phyloP scores from a whole-genome alignment of 2,329 filamentous ascomycete species.

The Sordariomycetes sp. region DNA sequence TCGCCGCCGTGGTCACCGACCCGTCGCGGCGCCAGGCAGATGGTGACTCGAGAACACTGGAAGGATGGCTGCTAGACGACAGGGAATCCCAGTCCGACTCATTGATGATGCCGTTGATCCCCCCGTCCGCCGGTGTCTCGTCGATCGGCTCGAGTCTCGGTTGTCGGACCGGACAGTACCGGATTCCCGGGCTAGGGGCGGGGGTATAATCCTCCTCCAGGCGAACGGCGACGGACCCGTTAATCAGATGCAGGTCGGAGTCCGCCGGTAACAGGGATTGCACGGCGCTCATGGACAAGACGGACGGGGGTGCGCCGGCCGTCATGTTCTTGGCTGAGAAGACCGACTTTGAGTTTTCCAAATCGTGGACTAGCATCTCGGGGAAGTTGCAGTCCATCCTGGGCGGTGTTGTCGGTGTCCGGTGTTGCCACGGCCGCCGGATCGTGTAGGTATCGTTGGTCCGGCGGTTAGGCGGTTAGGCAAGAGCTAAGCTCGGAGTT shows the following conservation, averaged over 20 bases:
- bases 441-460: background rate
- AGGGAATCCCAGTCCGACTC: conserved; percentile 10
- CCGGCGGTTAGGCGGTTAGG: background rate
- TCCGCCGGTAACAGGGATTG: background rate
- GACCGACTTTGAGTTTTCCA: conserved; percentile 31
- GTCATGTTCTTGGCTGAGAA: conserved; percentile 39
- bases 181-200: background rate
- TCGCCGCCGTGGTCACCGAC: conserved; percentile 25
- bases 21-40: conserved; percentile 18
- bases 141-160: conserved; percentile 5
- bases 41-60: conserved; percentile 18
- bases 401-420: background rate
- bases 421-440: background rate
- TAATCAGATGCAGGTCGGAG: background rate
- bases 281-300: conserved; percentile 15
- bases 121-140: background rate
- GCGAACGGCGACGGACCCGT: background rate
- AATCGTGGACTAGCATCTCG: conserved; percentile 40
- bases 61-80: conserved; percentile 20
- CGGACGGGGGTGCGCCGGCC: conserved; percentile 30
- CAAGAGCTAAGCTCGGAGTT: background rate
- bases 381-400: conserved; percentile 31
- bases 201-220: background rate
- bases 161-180: background rate
- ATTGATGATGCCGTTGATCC: conserved; percentile 2